Conservation (phyloP, 805 yeast species). For the Nakazawaea wyomingensis region DNA sequence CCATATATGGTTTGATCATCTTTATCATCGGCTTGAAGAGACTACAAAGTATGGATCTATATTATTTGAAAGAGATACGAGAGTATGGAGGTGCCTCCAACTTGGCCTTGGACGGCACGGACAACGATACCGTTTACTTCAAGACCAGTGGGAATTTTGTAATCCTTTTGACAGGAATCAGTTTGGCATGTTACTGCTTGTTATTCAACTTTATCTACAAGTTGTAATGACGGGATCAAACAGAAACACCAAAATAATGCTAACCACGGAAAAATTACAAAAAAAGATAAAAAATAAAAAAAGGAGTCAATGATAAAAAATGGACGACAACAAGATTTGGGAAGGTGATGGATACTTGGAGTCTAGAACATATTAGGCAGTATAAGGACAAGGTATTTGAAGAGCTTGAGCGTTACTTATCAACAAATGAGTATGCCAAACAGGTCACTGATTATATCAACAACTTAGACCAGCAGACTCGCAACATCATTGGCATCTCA, state of each 20-base stretch:
- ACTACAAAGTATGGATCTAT: slow-evolving; percentile 26
- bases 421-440: slow-evolving; percentile 1
- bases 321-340: slow-evolving; percentile 21
- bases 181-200: slow-evolving; percentile 45
- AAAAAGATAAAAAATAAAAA: background rate
- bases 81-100: slow-evolving; percentile 10
- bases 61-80: slow-evolving; percentile 19
- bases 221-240: background rate
- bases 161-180: slow-evolving; percentile 42
- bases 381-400: slow-evolving; percentile 14
- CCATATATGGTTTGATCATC: slow-evolving; percentile 49
- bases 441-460: background rate
- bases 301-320: slow-evolving; percentile 12
- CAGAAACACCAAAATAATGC: background rate
- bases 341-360: slow-evolving; percentile 20
- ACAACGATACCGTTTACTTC: slow-evolving; percentile 36
- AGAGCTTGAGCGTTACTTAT: background rate
- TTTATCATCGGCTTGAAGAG: slow-evolving; percentile 33
- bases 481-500: slow-evolving; percentile 7
- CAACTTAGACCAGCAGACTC: background rate
- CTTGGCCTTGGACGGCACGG: slow-evolving; percentile 23
- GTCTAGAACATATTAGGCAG: slow-evolving; percentile 18
- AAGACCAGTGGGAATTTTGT: slow-evolving; percentile 61
- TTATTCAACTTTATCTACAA: slow-evolving; percentile 28
- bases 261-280: background rate